Conservation (phyloP, 2,329 filamentous ascomycete genomes). For the Geosmithia morbida region DNA sequence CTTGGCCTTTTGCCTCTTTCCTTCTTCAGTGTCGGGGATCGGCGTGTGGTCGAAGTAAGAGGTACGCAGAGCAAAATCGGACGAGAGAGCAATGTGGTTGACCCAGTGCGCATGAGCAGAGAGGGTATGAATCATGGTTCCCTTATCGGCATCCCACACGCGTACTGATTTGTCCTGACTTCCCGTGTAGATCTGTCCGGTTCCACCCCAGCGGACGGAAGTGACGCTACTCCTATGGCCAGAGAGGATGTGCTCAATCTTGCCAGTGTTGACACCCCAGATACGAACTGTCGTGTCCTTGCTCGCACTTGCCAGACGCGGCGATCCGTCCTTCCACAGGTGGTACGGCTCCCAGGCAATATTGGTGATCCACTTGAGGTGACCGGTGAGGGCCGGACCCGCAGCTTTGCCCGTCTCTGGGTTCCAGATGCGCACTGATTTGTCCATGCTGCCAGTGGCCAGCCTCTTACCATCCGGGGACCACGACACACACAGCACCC, state of each 20-base stretch:
- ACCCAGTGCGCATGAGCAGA: constrained; percentile 84
- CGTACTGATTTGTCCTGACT: constrained; percentile 90
- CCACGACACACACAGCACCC: constrained; percentile 81
- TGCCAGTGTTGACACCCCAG: constrained; percentile 69
- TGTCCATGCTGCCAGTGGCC: constrained; percentile 88
- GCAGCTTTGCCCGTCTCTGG: constrained; percentile 63
- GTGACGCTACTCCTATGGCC: constrained; percentile 84
- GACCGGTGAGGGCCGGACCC: constrained; percentile 61
- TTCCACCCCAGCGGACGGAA: constrained; percentile 92
- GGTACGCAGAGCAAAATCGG: constrained; percentile 78
- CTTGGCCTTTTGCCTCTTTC: constrained; percentile 60
- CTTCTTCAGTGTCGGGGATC: constrained; percentile 53
- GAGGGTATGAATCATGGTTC: constrained; percentile 67
- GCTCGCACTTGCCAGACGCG: constrained; percentile 70
- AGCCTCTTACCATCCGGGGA: constrained; percentile 70
- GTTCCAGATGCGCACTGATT: constrained; percentile 81
- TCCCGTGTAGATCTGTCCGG: constrained; percentile 65
- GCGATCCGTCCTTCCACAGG: constrained; percentile 57
- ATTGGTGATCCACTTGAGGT: constrained; percentile 78
- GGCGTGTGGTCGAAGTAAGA: constrained; percentile 72
- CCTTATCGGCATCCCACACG: constrained; percentile 72
- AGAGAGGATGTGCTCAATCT: constrained; percentile 67
- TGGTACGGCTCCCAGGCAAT: constrained; percentile 93
- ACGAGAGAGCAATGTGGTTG: constrained; percentile 87
- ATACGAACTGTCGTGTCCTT: constrained; percentile 82